A percentile compares a stretch with the other conserved stretches of the same genome.
Conservation (phyloP, 805 yeast genomes). For the Myxozyma mucilagina region DNA sequence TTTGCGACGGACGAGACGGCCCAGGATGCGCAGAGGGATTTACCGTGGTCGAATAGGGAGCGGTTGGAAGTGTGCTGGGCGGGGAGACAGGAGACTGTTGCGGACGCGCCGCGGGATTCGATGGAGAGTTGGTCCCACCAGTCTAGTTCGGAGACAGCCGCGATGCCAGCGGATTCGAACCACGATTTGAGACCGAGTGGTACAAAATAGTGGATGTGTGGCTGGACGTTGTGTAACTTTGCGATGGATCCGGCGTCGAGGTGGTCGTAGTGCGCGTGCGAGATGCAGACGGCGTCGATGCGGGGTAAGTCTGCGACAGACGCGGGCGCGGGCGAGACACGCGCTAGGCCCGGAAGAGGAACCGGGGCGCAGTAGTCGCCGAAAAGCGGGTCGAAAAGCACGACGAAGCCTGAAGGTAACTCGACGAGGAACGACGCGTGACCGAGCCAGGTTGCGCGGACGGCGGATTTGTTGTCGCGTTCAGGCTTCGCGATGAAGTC, state of each 20-base stretch:
- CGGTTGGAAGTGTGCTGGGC: conserved; percentile 25
- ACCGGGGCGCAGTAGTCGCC: conserved; percentile 21
- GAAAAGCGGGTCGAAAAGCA: conserved; percentile 21
- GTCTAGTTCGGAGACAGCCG: conserved; percentile 69
- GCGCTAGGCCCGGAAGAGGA: conserved; percentile 61
- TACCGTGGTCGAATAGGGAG: conserved; percentile 9
- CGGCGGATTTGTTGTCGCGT: background rate
- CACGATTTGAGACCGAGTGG: conserved; percentile 72
- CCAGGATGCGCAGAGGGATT: conserved; percentile 27
- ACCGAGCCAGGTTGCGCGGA: conserved; percentile 30
- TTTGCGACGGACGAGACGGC: conserved; percentile 1
- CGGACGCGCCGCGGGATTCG: conserved; percentile 10
- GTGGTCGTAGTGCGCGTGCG: conserved; percentile 67
- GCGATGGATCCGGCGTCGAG: conserved; percentile 17
- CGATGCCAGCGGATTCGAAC: conserved; percentile 57
- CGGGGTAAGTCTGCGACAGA: conserved; percentile 60
- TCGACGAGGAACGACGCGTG: conserved; percentile 22
- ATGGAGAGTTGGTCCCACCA: conserved; percentile 77
- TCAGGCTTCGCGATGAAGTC: background rate
- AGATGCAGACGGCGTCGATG: conserved; percentile 72
- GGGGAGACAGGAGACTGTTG: conserved; percentile 16
- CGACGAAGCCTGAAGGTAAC: conserved; percentile 23
- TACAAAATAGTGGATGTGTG: conserved; percentile 48
- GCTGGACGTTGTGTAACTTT: conserved; percentile 3
- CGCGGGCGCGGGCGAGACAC: conserved; percentile 77